Conservation (phyloP, 345 rosid genomes). For the Gossypium sturtianum region DNA sequence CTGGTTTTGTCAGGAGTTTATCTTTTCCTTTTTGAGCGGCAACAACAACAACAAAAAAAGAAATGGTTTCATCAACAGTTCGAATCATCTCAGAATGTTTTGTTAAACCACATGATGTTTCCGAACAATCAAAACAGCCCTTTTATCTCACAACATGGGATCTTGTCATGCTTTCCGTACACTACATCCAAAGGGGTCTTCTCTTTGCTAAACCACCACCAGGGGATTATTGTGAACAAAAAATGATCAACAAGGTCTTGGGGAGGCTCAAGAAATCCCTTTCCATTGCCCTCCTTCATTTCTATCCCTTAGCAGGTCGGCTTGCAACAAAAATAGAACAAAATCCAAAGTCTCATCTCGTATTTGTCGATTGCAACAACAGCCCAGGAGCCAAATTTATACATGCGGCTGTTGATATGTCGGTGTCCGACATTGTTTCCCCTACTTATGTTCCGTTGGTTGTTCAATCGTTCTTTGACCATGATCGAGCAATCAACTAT, state of each 20-base stretch:
- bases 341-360: constrained; percentile 32
- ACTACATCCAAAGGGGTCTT: too few relatives aligned
- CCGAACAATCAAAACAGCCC: too few relatives aligned
- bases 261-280: constrained; percentile 45
- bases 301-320: constrained; percentile 26
- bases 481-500: constrained; percentile 42
- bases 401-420: constrained; percentile 37
- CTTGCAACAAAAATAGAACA: constrained; percentile 25
- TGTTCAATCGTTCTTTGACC: constrained; percentile 65
- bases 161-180: too few relatives aligned
- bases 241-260: constrained; percentile 31
- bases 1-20: too few relatives aligned
- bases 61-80: too few relatives aligned
- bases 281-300: constrained; percentile 51
- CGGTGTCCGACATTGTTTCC: constrained; percentile 38
- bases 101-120: too few relatives aligned
- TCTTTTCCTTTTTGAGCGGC: too few relatives aligned
- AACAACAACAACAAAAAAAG: too few relatives aligned
- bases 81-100: too few relatives aligned
- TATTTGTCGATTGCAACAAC: constrained; percentile 44
- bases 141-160: too few relatives aligned
- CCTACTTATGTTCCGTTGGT: constrained; percentile 45
- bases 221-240: too few relatives aligned
- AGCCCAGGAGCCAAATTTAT: constrained; percentile 15
- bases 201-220: not conserved